Evolutionary conservation across 257 asterid genomes (phyloP).

Genomic region (Verbena officinalis): DNA sequence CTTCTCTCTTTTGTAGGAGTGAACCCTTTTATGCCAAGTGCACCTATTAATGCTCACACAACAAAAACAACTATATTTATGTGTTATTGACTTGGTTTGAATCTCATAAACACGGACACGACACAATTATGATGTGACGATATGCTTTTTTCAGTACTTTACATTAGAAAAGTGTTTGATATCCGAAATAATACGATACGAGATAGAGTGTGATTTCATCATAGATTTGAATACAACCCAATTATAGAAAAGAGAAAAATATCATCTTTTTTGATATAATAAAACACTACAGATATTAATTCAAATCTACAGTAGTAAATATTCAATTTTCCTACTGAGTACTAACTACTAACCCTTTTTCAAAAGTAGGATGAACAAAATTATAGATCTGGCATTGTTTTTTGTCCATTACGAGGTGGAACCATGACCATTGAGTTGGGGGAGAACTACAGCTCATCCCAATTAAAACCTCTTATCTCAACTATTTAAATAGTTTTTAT

Average conservation of each 20-base stretch:
- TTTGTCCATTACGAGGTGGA: conserved; percentile 25
- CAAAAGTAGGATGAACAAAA: too few relatives aligned
- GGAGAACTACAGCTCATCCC: conserved; percentile 43
- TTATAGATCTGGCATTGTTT: conserved; percentile 16
- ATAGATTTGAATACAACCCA: conserved; percentile 24
- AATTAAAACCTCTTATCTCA: conserved; percentile 32
- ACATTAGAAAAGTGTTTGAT: too few relatives aligned
- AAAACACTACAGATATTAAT: too few relatives aligned
- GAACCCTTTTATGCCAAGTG: conserved; percentile 34
- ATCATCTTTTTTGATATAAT: too few relatives aligned
- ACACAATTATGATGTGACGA: too few relatives aligned
- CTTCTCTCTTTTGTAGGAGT: conserved; percentile 8
- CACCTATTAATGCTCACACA: conserved; percentile 21
- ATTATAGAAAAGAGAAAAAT: neutral
- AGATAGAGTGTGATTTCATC: too few relatives aligned
- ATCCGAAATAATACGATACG: too few relatives aligned
- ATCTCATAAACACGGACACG: too few relatives aligned
- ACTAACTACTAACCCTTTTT: too few relatives aligned
- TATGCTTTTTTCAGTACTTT: too few relatives aligned
- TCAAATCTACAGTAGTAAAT: too few relatives aligned
- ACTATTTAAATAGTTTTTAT: conserved; percentile 16
- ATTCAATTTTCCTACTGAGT: neutral
- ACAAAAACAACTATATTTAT: neutral
- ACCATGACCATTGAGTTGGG: conserved; percentile 27
- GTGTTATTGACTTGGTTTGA: too few relatives aligned